Conservation (phyloP, 1,284 basidiomycete genomes). For the Rhodofomes roseus region DNA sequence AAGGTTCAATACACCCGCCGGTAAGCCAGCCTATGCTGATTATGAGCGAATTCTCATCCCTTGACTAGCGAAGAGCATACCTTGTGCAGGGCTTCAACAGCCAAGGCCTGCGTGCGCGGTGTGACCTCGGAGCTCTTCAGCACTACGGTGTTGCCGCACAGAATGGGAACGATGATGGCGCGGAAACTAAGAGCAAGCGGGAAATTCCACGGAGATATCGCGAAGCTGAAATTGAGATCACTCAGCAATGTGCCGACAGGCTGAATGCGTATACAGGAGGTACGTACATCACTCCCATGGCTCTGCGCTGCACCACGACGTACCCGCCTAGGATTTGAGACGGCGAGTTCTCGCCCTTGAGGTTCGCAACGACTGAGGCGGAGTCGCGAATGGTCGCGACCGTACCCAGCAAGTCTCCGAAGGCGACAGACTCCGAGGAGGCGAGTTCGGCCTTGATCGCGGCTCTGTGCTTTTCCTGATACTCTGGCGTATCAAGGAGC, state of each 20-base stretch:
- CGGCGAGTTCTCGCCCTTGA: slow-evolving; percentile 29
- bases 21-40: slow-evolving; percentile 21
- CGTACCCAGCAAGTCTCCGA: slow-evolving; percentile 13
- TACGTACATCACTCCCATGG: slow-evolving; percentile 29
- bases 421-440: slow-evolving; percentile 22
- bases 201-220: slow-evolving; percentile 37
- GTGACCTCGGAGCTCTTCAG: slow-evolving; percentile 57
- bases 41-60: not conserved
- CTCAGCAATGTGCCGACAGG: not conserved
- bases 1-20: slow-evolving; percentile 24
- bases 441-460: slow-evolving; percentile 38
- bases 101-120: slow-evolving; percentile 46
- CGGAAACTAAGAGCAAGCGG: slow-evolving; percentile 44
- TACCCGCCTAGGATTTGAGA: slow-evolving; percentile 26
- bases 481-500: slow-evolving; percentile 39
- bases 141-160: slow-evolving; percentile 64
- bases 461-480: slow-evolving; percentile 31
- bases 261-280: not conserved
- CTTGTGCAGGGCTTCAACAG: slow-evolving; percentile 48
- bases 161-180: slow-evolving; percentile 48
- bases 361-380: slow-evolving; percentile 18
- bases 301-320: slow-evolving; percentile 27
- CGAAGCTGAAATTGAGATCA: slow-evolving; percentile 2
- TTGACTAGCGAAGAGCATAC: slow-evolving; percentile 9
- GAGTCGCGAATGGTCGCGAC: slow-evolving; percentile 10